Conservation (phyloP, 305 asterid species). For the Fraxinus paxiana region DNA sequence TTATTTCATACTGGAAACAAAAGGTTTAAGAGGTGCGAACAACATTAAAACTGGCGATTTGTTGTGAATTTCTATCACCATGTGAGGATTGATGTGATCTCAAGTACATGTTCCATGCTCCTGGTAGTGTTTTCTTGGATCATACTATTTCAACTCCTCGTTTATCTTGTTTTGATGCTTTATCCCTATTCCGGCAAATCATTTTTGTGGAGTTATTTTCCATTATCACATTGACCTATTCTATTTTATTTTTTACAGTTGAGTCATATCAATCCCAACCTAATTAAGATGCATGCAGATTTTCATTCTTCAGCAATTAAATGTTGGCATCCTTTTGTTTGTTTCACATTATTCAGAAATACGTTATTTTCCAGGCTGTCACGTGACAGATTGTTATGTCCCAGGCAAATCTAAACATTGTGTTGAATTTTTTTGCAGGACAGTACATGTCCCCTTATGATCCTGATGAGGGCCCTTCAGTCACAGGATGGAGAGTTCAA, state of each 20-base stretch:
- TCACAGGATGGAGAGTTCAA: constrained; percentile 98
- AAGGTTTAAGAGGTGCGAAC: neutral
- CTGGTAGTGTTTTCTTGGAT: neutral
- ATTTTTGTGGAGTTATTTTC: neutral
- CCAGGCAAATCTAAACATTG: constrained; percentile 11
- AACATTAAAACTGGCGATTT: neutral
- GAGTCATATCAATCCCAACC: neutral
- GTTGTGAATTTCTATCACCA: neutral
- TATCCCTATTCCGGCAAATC: neutral
- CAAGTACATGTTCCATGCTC: neutral
- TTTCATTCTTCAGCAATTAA: neutral
- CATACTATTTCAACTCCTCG: neutral
- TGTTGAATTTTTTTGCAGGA: constrained; percentile 50
- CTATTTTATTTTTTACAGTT: neutral
- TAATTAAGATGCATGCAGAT: neutral
- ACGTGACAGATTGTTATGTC: neutral
- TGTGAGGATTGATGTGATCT: neutral
- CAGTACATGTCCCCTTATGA: constrained; percentile 99
- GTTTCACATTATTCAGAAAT: neutral
- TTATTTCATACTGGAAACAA: neutral
- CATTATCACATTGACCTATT: neutral
- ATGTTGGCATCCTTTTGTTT: neutral
- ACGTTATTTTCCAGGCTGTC: neutral
- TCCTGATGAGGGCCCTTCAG: constrained; percentile 99
- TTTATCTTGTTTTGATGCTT: neutral